Percentiles rank a stretch among this genome's conserved stretches.
phyloP scores from a whole-genome alignment of 2,329 filamentous ascomycete species.

The Phoma sp. region DNA sequence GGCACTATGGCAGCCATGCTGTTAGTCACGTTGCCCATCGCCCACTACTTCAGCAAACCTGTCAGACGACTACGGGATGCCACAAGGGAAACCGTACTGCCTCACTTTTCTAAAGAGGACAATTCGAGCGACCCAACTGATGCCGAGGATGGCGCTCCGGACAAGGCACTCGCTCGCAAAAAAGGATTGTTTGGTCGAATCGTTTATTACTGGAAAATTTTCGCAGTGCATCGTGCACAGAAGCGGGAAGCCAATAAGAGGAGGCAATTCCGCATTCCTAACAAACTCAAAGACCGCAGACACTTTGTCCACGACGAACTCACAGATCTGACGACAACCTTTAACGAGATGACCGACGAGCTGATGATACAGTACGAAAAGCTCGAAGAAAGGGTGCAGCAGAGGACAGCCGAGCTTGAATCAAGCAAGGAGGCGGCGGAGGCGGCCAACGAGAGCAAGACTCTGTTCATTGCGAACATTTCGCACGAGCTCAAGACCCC shows the following conservation, averaged over 20 bases:
- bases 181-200: constrained; percentile 54
- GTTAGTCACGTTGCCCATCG: constrained; percentile 76
- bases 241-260: constrained; percentile 51
- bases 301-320: constrained; percentile 83
- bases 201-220: constrained; percentile 43
- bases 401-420: constrained; percentile 84
- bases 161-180: constrained; percentile 56
- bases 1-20: constrained; percentile 78
- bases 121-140: constrained; percentile 47
- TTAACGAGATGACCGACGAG: constrained; percentile 95
- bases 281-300: constrained; percentile 77
- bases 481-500: constrained; percentile 89
- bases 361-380: constrained; percentile 84
- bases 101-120: constrained; percentile 62
- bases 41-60: constrained; percentile 81
- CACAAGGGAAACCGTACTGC: constrained; percentile 75
- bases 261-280: constrained; percentile 80
- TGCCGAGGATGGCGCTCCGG: constrained; percentile 54
- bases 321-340: constrained; percentile 82
- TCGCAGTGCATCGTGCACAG: constrained; percentile 45
- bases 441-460: constrained; percentile 96
- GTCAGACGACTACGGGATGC: constrained; percentile 79
- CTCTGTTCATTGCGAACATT: constrained; percentile 96
- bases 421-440: constrained; percentile 91
- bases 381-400: constrained; percentile 82